Percentiles rank a stretch among this genome's conserved stretches.
Conservation (phyloP, 2,329 filamentous ascomycete genomes). For the Thermomyces lanuginosus region DNA sequence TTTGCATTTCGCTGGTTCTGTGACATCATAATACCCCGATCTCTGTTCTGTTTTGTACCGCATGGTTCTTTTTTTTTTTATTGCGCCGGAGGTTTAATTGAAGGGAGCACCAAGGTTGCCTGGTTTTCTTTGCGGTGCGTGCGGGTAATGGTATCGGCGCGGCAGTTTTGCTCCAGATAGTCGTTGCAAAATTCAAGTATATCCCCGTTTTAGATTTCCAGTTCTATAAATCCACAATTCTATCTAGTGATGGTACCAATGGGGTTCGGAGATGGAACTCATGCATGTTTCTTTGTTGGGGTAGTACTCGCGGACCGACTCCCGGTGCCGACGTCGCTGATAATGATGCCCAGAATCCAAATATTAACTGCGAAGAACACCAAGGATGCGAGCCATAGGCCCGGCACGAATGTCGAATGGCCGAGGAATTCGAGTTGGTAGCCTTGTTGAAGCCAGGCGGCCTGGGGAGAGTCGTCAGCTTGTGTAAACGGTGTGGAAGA, state of each 20-base stretch:
- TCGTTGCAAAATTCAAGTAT: no score
- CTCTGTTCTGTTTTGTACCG: not conserved
- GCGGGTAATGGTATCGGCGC: no score
- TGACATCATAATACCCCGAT: not conserved
- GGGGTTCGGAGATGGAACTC: no score
- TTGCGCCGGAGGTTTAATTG: not conserved
- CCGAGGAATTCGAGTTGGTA: constrained; percentile 69
- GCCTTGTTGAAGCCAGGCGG: constrained; percentile 56
- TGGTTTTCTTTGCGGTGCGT: no score
- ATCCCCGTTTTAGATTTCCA: no score
- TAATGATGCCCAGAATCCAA: constrained; percentile 70
- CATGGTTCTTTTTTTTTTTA: not conserved
- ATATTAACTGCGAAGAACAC: constrained; percentile 73
- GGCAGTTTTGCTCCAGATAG: no score
- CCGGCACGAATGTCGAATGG: constrained; percentile 65
- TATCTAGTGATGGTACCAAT: no score
- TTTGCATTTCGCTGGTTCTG: not conserved
- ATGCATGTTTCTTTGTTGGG: no score
- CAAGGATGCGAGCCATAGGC: constrained; percentile 60
- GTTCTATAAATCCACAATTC: no score
- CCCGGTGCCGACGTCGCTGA: constrained; percentile 43
- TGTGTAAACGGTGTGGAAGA: not conserved
- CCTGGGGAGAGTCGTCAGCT: constrained; percentile 19
- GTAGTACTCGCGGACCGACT: no score
- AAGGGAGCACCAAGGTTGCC: no score